Conservation (phyloP, 202 grass and related monocot genomes). For the Carex sylvatica region DNA sequence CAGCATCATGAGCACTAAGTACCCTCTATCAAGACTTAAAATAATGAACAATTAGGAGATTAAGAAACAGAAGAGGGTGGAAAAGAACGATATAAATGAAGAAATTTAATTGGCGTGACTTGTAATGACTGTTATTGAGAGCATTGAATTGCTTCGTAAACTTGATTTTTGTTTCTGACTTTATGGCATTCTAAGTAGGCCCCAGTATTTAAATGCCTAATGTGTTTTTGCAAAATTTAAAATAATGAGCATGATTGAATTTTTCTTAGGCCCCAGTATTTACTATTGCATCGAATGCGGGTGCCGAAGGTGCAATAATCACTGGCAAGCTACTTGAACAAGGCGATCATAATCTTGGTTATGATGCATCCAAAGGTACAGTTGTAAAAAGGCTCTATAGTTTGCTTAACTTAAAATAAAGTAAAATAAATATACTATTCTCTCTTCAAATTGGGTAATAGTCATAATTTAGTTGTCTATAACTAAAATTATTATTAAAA, state of each 20-base stretch:
- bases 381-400: slow-evolving; percentile 17
- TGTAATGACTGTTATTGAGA: not conserved
- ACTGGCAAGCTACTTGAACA: slow-evolving; percentile 87
- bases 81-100: not conserved
- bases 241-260: slow-evolving; percentile 17
- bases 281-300: slow-evolving; percentile 82
- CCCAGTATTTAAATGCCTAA: slow-evolving; percentile 33
- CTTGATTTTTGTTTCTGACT: not conserved
- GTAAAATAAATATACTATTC: not conserved
- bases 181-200: slow-evolving; percentile 37
- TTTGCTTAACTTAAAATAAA: slow-evolving; percentile 20
- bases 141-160: not conserved
- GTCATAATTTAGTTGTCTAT: not conserved
- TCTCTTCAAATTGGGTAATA: not conserved
- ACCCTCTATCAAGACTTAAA: not conserved
- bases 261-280: slow-evolving; percentile 59
- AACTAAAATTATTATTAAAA: not conserved
- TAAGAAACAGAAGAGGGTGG: not conserved
- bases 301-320: slow-evolving; percentile 68
- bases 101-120: not conserved
- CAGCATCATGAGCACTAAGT: not conserved
- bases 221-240: too few relatives aligned
- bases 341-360: slow-evolving; percentile 66
- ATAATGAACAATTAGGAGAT: not conserved
- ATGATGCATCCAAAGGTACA: slow-evolving; percentile 87